These are phyloP conservation scores for Moricandia arvensis DNA, from an alignment of 345 rosid species.

Conservation along the genomic window DNA sequence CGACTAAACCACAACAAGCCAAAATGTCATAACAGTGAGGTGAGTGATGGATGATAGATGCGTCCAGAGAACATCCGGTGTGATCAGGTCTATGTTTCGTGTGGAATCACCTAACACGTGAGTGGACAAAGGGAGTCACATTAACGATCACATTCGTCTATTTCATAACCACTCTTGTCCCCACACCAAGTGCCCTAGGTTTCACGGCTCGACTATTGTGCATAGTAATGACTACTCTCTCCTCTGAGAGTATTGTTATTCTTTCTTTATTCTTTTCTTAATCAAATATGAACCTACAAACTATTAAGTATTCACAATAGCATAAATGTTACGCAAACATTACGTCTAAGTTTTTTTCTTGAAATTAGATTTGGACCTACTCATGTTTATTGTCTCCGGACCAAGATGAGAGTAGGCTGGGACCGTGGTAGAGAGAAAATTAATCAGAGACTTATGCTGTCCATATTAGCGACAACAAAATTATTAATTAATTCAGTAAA, in stretches of 20 bases:
- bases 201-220: slow-evolving; percentile 14
- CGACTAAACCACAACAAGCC: slow-evolving; percentile 2
- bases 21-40: slow-evolving; percentile 33
- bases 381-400: slow-evolving; percentile 4
- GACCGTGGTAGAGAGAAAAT: neutral
- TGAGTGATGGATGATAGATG: slow-evolving; percentile 31
- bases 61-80: slow-evolving; percentile 22
- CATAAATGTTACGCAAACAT: neutral
- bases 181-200: neutral
- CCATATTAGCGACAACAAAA: slow-evolving; percentile 21
- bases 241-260: neutral
- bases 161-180: slow-evolving; percentile 15
- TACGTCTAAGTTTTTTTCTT: neutral
- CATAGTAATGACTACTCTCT: neutral
- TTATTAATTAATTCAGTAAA: neutral
- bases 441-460: slow-evolving; percentile 9
- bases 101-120: slow-evolving; percentile 32
- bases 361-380: slow-evolving; percentile 3
- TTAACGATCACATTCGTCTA: slow-evolving; percentile 30
- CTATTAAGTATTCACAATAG: neutral
- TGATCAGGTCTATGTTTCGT: slow-evolving; percentile 39
- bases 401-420: slow-evolving; percentile 6
- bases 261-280: neutral
- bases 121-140: slow-evolving; percentile 25
- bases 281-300: neutral